A percentile compares a stretch with the other conserved stretches of the same genome.
phyloP scores from a whole-genome alignment of 345 rosid species.

The Eucalyptus sideroxylon region DNA sequence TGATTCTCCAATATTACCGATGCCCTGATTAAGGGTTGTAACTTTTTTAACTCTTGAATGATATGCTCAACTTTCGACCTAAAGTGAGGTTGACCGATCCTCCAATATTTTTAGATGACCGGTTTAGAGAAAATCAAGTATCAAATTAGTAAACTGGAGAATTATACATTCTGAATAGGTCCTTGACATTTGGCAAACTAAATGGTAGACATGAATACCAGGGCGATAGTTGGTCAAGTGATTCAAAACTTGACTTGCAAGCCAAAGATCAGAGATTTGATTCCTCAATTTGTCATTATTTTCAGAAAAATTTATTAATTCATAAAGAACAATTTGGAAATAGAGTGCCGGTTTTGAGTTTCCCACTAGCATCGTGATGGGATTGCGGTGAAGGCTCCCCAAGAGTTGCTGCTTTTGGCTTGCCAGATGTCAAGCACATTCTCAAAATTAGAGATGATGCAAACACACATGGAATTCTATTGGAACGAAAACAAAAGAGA shows the following conservation, averaged over 20 bases:
- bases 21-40: too few species aligned
- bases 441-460: neutral
- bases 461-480: neutral
- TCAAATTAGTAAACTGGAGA: neutral
- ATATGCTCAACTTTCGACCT: neutral
- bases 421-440: neutral
- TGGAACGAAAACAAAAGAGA: neutral
- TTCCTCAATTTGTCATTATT: neutral
- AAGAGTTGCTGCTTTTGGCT: neutral
- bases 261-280: neutral
- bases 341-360: neutral
- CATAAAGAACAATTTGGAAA: neutral
- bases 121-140: neutral
- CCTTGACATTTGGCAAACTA: neutral
- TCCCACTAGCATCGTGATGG: neutral
- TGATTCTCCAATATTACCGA: neutral
- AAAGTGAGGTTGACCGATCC: neutral
- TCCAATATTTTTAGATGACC: neutral
- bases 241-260: neutral
- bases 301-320: neutral
- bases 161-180: neutral
- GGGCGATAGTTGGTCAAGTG: neutral
- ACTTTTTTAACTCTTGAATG: too few species aligned
- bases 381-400: neutral
- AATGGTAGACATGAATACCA: neutral